A percentile compares a stretch with the other conserved stretches of the same genome.
These are phyloP conservation scores for Aspergillus aculeatinus DNA, from an alignment of 2,329 filamentous ascomycete species.

Conservation along the genomic window DNA sequence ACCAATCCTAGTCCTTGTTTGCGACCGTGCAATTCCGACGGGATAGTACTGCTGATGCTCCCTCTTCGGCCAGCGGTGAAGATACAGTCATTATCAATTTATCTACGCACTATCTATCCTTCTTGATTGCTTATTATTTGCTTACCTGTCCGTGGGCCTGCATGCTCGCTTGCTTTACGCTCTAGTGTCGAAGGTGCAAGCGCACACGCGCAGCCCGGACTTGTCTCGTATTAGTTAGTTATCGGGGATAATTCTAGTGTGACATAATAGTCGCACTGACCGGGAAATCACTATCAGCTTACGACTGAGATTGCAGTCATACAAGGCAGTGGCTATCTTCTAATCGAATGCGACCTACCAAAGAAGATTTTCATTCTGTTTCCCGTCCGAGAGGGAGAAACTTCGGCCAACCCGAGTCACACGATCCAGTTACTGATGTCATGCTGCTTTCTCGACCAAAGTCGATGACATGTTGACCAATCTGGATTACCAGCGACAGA, in stretches of 20 bases:
- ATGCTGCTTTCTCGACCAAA: slow-evolving; percentile 6
- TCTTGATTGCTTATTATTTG: too few species aligned
- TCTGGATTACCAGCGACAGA: neutral
- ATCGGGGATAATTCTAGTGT: neutral
- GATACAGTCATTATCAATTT: neutral
- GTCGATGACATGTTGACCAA: slow-evolving; percentile 2
- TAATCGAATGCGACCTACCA: neutral
- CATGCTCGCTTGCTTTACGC: neutral
- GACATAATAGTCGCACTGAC: neutral
- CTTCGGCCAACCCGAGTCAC: slow-evolving; percentile 15
- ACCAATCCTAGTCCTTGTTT: slow-evolving; percentile 14
- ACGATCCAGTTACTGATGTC: slow-evolving; percentile 19
- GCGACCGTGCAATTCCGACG: slow-evolving; percentile 17
- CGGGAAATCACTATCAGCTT: neutral
- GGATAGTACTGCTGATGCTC: slow-evolving; percentile 3
- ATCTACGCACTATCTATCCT: neutral
- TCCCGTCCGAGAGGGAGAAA: slow-evolving; percentile 1
- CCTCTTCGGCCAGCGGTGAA: neutral
- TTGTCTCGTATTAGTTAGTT: neutral
- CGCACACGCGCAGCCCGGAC: neutral
- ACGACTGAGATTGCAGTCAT: neutral
- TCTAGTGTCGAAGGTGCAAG: neutral
- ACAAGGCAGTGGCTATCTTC: neutral
- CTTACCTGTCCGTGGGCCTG: neutral
- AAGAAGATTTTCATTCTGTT: neutral